Conservation (phyloP, 2,329 filamentous ascomycete genomes). For the Epichloe uncinata region DNA sequence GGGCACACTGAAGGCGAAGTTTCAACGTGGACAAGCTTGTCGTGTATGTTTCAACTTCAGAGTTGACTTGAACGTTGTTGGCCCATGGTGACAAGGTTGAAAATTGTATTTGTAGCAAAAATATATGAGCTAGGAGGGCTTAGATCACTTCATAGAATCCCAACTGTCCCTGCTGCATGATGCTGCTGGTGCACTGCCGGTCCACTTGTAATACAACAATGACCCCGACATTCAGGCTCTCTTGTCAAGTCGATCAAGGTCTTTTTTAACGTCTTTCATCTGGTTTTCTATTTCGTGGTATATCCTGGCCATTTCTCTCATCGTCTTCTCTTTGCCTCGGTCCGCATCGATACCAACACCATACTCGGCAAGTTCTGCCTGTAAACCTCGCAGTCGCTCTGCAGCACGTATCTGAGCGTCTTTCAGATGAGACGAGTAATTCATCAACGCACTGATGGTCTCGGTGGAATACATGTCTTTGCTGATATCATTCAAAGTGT, state of each 20-base stretch:
- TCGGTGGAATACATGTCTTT: constrained; percentile 33
- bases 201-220: neutral
- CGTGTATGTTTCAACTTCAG: neutral
- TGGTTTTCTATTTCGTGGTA: constrained; percentile 37
- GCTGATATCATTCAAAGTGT: constrained; percentile 21
- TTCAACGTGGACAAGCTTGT: neutral
- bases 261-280: constrained; percentile 34
- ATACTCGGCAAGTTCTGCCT: constrained; percentile 34
- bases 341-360: constrained; percentile 28
- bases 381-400: constrained; percentile 28
- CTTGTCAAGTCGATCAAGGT: constrained; percentile 25
- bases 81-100: neutral
- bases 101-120: neutral
- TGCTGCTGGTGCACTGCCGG: neutral
- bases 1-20: neutral
- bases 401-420: constrained; percentile 33
- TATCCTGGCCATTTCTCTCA: constrained; percentile 40
- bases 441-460: constrained; percentile 26
- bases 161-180: neutral
- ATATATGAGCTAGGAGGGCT: neutral
- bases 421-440: constrained; percentile 35
- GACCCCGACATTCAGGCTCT: neutral
- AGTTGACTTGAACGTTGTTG: neutral
- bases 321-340: constrained; percentile 30
- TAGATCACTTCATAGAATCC: neutral